Evolutionary conservation across 352 stramenopile genomes (phyloP), one percentile per base, ranked within the genome.

Genomic region (Globisporangium iwayamae): DNA sequence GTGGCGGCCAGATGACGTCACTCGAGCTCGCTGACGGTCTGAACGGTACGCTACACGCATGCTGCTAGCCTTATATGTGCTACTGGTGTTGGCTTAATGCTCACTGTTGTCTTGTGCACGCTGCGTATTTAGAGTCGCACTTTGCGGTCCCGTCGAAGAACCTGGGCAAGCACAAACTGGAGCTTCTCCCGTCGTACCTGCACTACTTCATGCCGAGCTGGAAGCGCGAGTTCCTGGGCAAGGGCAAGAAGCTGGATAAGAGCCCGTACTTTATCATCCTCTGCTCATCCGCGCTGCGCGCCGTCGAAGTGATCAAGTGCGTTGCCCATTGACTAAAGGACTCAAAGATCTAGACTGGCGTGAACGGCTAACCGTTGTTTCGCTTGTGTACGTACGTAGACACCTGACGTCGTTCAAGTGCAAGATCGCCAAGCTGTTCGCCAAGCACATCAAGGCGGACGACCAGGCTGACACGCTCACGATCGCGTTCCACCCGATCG

Each of bases 401-500:
- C 78, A 88, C 60, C 69, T 96, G 62, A 72, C 79, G 43, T 74
- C 75, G 13, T 87, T 98, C 60, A 94, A 97, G 66, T 90, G 95
- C 63, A 91, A 93, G 28, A 78, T 96, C n/a, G 94, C 90, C 47
- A 98, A 98, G 72, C 80, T 98, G n/a, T 98, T 98, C 75, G 89
- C 81, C 52, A 98, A 98, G 67, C 93, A 98, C 71, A 85, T 97
- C 67, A 97, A 93, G 57, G 75, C 92, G 9, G 74, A 93, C 45
- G 85, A 97, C 62, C 96, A 98, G 71, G 81, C 81, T 0, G 83
- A 93, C 45, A 78, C 93, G 64, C 80, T 98, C 8, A 71, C 76
- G 32, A 70, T 74, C 41, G 79, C 71, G 13, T 96, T 84, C 66
- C 67, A 90, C 25, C 85, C 87, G 25, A 93, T 96, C 55, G 81